Evolutionary conservation across 1,139 yeast genomes (phyloP).

Genomic region (Scheffersomyces quercinus): DNA sequence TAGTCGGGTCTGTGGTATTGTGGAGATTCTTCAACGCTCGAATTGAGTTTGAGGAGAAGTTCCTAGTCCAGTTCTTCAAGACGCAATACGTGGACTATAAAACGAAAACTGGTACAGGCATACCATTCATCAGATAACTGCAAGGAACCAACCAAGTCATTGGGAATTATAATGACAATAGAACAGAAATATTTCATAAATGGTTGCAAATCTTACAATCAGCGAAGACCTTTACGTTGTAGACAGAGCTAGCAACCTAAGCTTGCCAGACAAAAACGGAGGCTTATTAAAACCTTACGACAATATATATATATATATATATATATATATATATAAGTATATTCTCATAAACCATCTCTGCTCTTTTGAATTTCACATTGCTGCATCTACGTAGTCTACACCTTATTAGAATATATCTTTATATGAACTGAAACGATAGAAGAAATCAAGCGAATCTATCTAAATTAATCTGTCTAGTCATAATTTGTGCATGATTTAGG

Average conservation of each 20-base stretch:
- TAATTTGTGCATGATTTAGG: too few species aligned
- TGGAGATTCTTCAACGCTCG: conserved; percentile 70
- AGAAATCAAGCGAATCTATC: too few species aligned
- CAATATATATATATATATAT: conserved; percentile 1
- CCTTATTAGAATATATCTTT: too few species aligned
- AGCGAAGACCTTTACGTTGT: background rate
- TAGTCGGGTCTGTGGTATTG: conserved; percentile 48
- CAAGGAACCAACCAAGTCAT: background rate
- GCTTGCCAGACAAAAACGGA: background rate
- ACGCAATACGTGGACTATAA: conserved; percentile 58
- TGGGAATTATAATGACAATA: too few species aligned
- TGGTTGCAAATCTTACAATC: too few species aligned
- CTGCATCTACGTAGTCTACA: too few species aligned
- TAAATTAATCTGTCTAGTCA: too few species aligned
- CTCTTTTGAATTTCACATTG: too few species aligned
- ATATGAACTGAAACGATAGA: too few species aligned
- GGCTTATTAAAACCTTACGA: background rate
- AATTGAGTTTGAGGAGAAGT: conserved; percentile 68
- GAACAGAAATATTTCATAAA: background rate
- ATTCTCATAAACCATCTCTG: background rate
- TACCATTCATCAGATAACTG: conserved; percentile 54
- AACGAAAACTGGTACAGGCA: conserved; percentile 50
- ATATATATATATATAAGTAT: background rate
- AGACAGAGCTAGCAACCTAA: too few species aligned
- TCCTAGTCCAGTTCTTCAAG: conserved; percentile 68